Base-by-base conservation (phyloP, 306 rosid genomes). In the Fagus crenata region DNA sequence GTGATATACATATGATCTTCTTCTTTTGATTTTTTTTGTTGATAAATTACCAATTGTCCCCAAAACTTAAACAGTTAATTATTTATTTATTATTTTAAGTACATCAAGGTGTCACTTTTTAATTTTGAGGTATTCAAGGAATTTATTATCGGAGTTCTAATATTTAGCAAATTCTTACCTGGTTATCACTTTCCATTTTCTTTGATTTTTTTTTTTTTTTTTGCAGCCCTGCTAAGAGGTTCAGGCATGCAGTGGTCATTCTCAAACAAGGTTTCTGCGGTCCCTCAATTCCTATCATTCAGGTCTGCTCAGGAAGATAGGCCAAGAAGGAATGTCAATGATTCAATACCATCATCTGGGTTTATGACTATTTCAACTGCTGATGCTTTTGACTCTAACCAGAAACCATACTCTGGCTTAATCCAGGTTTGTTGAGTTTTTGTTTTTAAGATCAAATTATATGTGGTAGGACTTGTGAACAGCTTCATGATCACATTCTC, bases 191-290 rank as follows among this genome's bases (percentile, higher is more conserved):
- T 37, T 69, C 67, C 49, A 15, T 17, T 39, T 51, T 55, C 70
- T 42, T 55, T 64, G 53, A 75, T 78, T 56, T 75, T 83, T 82
- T 83, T 63, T 42, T 55, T 64, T 43, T 71, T 78, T 56, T 75
- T 83, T 82, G 83, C 53, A 78, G 90, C 76, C 51, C n/a, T 81
- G 63, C 84, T 71, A 46, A 83, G 82, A 79, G 82, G 78, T 90
- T 88, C 90, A 78, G 90, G 84, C 56, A 96, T 96, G 96, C 93
- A 88, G 90, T 92, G 97, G 98, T 85, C 97, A 53, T 96, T 91
- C 80, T 83, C 96, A 65, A 89, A 92, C 90, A 89, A 91, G 83
- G 89, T 75, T 73, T 86, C 92, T 56, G 88, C 81, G 3, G 41
- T 79, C 85, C 92, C 97, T 15, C 97, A 91, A 1, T 87, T 85